Evolutionary conservation across 306 rosid genomes (phyloP).

Genomic region (Oxytropis ochrocephala): DNA sequence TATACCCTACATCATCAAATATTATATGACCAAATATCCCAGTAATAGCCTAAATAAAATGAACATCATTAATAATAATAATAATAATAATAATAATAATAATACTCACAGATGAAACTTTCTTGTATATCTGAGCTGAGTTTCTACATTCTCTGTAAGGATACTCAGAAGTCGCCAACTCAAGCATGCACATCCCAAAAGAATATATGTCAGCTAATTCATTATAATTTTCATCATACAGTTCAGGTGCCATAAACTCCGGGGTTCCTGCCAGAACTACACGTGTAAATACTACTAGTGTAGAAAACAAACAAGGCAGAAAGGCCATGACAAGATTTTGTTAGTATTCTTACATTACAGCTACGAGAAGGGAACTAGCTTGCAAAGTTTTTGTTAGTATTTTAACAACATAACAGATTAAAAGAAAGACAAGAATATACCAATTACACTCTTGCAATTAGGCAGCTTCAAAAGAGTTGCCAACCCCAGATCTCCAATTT

Average conservation of each 20-base stretch:
- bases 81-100: neutral
- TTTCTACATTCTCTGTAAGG: constrained; percentile 16
- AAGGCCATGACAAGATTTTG: neutral
- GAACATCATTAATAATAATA: neutral
- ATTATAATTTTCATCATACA: constrained; percentile 46
- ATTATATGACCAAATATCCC: neutral
- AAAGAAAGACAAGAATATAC: neutral
- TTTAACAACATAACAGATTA: neutral
- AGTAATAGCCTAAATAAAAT: neutral
- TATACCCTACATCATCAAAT: constrained; percentile 26
- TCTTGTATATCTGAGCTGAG: constrained; percentile 11
- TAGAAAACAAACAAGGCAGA: neutral
- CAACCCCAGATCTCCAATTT: constrained; percentile 47
- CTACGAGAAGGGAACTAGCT: neutral
- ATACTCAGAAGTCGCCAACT: constrained; percentile 12
- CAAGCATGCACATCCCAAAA: constrained; percentile 34
- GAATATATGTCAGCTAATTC: constrained; percentile 48
- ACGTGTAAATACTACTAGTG: neutral
- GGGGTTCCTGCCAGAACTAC: constrained; percentile 35
- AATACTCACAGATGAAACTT: constrained; percentile 7
- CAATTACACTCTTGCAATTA: constrained; percentile 36
- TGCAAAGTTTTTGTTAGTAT: neutral
- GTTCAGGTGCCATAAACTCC: constrained; percentile 55
- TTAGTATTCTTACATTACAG: neutral
- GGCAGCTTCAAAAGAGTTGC: constrained; percentile 36